Base-by-base conservation (phyloP, 768 basidiomycete genomes). In the Auricularia heimuer region DNA sequence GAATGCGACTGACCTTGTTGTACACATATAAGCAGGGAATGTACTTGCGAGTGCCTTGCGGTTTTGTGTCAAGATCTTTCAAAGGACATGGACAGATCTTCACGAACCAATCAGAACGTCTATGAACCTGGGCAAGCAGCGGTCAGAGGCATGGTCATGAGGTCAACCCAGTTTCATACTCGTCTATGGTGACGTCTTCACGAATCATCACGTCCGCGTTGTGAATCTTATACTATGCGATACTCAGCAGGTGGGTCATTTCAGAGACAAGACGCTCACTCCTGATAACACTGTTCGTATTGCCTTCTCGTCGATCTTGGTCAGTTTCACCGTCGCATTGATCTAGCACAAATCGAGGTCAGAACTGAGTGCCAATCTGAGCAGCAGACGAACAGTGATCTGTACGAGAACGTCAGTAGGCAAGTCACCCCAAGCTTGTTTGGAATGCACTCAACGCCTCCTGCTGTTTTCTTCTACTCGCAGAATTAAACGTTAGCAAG, bases 161-260 rank as follows among this genome's bases (percentile, higher is more conserved):
- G 65, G 56, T 45, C 4, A 44, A 66, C 21, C 65, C 51, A 35
- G 44, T 66, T 42, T 6, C 47, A 21, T 51, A 60, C 56, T 60
- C 56, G 34, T 60, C 62, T 29, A 47, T 36, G 75, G 81, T 69
- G 70, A 97, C 94, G 76, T 99, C 96, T 80, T 99, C 95, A 72
- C 97, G 83, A 70, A 99, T 93, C 94, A 98, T 96, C 8, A 98
- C 89, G 75, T 99, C 96, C 72, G 94, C 96, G 71, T 96, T 92
- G 72, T 93, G 92, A 35, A 94, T 76, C 75, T 92, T 94, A 74
- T 93, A 7, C 21, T 1, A 10, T 29, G 29, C 21, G 51, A 33
- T 45, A 24, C 47, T 63, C 37, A 58, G 39, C 29, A 42, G 45
- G 42, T 62, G 35, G 11, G 37, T 33, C 7, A 47, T 51, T 21